phyloP scores from a whole-genome alignment of 768 basidiomycete genomes.

The Termitomyces sp. region DNA sequence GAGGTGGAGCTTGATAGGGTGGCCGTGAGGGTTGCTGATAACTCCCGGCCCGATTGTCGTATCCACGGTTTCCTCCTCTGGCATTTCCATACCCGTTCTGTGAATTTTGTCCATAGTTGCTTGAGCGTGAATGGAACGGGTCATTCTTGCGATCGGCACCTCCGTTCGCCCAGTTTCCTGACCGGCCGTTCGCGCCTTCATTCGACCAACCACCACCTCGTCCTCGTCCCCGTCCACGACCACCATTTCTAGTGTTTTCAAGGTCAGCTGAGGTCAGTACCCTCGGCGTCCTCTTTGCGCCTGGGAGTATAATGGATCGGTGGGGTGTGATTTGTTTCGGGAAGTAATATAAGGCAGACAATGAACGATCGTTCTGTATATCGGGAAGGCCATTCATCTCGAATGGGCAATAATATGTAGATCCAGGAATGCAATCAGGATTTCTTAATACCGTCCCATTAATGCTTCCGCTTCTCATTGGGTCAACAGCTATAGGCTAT shows the following conservation, averaged over 20 bases:
- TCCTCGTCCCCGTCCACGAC: conserved; percentile 41
- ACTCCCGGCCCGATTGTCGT: conserved; percentile 25
- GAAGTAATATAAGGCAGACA: conserved; percentile 86
- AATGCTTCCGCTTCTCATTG: conserved; percentile 67
- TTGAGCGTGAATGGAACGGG: conserved; percentile 40
- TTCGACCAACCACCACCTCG: conserved; percentile 30
- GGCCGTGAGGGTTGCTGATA: conserved; percentile 31
- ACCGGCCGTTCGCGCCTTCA: conserved; percentile 9
- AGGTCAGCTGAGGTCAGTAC: conserved; percentile 66
- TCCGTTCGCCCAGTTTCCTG: conserved; percentile 22
- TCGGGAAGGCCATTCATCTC: conserved; percentile 57
- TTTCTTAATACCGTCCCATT: conserved; percentile 78
- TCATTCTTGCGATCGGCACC: conserved; percentile 36
- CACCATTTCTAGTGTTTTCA: conserved; percentile 58
- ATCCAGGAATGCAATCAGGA: conserved; percentile 86
- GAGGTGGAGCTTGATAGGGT: conserved; percentile 22
- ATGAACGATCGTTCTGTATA: conserved; percentile 79
- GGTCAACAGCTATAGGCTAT: conserved; percentile 73
- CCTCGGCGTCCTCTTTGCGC: conserved; percentile 52
- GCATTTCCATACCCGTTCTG: conserved; percentile 22
- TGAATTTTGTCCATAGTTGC: conserved; percentile 26
- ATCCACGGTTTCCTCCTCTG: conserved; percentile 19
- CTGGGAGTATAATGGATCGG: conserved; percentile 75
- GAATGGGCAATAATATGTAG: conserved; percentile 81
- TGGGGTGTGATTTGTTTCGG: conserved; percentile 85